Evolutionary conservation across 129 eudicot species (phyloP).

Genomic region (Saussurea involucrata): DNA sequence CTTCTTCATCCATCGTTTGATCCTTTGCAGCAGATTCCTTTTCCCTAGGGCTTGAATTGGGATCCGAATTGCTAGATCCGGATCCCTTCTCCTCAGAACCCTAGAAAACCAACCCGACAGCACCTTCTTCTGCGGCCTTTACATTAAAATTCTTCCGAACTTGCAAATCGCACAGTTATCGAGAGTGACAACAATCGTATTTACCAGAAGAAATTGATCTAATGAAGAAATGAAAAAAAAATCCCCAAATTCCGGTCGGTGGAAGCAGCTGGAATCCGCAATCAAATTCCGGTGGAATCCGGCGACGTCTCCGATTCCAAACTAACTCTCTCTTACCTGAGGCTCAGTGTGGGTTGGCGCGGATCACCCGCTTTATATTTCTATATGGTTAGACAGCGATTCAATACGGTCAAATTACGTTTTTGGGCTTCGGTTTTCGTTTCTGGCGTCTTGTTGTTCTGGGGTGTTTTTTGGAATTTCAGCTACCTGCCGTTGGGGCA

Average conservation of each 20-base stretch:
- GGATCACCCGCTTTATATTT: conserved; percentile 39
- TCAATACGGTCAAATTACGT: conserved; percentile 6
- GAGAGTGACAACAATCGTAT: conserved; percentile 5
- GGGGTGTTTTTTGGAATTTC: background rate
- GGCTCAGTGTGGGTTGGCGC: conserved; percentile 42
- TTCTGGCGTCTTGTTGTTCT: background rate
- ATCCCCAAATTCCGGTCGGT: conserved; percentile 60
- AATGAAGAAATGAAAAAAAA: conserved; percentile 12
- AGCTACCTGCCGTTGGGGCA: conserved; percentile 25
- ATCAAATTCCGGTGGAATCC: conserved; percentile 49
- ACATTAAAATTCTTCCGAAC: conserved; percentile 35
- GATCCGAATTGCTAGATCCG: conserved; percentile 30
- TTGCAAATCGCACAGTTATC: conserved; percentile 44
- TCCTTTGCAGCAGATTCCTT: conserved; percentile 38
- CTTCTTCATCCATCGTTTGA: conserved; percentile 35
- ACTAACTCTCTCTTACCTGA: conserved; percentile 44
- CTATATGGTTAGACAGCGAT: background rate
- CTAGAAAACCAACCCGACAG: conserved; percentile 53
- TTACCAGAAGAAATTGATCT: background rate
- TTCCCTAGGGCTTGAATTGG: conserved; percentile 31
- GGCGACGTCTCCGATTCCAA: conserved; percentile 36
- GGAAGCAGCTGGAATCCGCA: conserved; percentile 58
- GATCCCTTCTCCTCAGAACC: conserved; percentile 43
- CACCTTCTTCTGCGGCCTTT: conserved; percentile 72
- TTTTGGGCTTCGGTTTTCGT: conserved; percentile 12